Base-by-base conservation (phyloP, 2,329 filamentous ascomycete genomes). In the Sporothrix luriei region DNA sequence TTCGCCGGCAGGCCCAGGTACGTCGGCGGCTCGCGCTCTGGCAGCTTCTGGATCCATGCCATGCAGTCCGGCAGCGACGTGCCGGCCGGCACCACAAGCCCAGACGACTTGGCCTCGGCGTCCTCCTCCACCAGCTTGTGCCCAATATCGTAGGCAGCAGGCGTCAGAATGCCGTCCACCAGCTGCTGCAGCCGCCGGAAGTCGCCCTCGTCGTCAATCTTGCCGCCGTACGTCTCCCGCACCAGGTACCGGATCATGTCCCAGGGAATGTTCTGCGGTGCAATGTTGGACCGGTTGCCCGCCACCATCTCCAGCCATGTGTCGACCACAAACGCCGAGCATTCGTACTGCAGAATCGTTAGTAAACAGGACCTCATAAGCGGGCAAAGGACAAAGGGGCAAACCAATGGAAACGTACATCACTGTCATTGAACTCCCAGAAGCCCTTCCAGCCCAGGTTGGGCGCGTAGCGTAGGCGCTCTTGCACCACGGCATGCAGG, bases 361-460 rank as follows among this genome's bases (percentile, higher is more conserved):
- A 4, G n/a, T 19, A 24, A 43, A 11, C 5, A 19, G 10, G 51
- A 48, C 46, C 21, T 1, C 48, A 43, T 4, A 33, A 26, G 7
- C 61, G 33, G 49, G 9, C 11, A 46, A 26, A 38, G 26, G 29
- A 4, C 14, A 57, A 38, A 16, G 51, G 21, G 43, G 49, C n/a
- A 29, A n/a, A 29, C 26, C 2, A 43, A 43, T 4, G 16, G 29
- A 54, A 74, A 89, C 92, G 91, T 87, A 96, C 92, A 81, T 99
- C 95, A 75, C 94, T 97, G 80, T 99, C 96, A 78, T 99, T 99
- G 80, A 99, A 99, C 80, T 99, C 96, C 95, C 96, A 99, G 85
- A 97, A 97, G 68, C 93, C 93, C 83, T 97, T 97, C 95, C 95
- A 99, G 71, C 95, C 95, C 69, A 99, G 84, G 70, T 87, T 94